Evolutionary conservation across 768 basidiomycete genomes (phyloP).

Genomic region (Crucibulum laeve): DNA sequence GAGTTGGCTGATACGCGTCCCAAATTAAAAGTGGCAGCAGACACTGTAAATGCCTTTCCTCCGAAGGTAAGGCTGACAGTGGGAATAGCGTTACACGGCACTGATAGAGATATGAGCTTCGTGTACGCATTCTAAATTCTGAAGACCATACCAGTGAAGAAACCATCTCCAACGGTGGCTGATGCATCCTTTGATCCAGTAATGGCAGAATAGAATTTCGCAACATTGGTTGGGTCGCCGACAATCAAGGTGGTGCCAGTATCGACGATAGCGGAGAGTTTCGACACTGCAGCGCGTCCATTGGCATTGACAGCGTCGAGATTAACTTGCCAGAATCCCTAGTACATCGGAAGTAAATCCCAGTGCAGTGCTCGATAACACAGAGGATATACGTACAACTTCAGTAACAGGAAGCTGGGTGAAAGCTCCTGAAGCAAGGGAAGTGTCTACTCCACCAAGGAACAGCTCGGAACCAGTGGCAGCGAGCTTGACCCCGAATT

Average conservation of each 20-base stretch:
- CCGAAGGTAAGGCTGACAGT: conserved; percentile 33
- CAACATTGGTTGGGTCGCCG: conserved; percentile 22
- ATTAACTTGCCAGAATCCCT: conserved; percentile 30
- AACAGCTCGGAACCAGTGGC: conserved; percentile 43
- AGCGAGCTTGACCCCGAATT: conserved; percentile 47
- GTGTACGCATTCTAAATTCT: neutral
- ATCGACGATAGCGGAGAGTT: conserved; percentile 27
- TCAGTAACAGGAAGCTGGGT: conserved; percentile 30
- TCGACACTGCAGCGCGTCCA: conserved; percentile 12
- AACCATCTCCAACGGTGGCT: conserved; percentile 17
- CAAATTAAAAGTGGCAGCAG: conserved; percentile 37
- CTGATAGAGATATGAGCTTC: conserved; percentile 8
- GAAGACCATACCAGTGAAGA: conserved; percentile 22
- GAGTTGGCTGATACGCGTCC: conserved; percentile 44
- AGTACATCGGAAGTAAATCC: neutral
- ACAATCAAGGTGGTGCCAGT: conserved; percentile 39
- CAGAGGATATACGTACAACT: conserved; percentile 13
- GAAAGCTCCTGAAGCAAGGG: conserved; percentile 40
- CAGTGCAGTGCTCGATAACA: neutral
- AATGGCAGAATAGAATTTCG: conserved; percentile 23
- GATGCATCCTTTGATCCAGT: conserved; percentile 24
- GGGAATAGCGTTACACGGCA: conserved; percentile 22
- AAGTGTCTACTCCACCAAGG: conserved; percentile 48
- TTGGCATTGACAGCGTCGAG: conserved; percentile 23
- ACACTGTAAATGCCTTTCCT: conserved; percentile 35